Evolutionary conservation across 176 grass and related monocot species (phyloP), one percentile per base, ranked within the genome.

Genomic region (Oryza longistaminata): DNA sequence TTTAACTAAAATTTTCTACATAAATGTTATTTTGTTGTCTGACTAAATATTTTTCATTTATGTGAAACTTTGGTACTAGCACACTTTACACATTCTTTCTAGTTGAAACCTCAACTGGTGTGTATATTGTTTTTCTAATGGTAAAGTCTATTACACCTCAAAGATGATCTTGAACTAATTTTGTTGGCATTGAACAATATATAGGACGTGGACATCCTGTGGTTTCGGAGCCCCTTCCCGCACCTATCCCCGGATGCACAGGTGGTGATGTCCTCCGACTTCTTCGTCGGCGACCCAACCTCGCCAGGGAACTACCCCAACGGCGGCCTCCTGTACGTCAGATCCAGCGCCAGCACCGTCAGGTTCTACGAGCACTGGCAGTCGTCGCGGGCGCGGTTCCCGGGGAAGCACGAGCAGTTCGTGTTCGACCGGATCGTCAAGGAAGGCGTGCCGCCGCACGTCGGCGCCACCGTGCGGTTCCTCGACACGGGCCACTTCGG

Each of bases 171-270:
- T 42, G 40, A 42, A 42, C 40, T 42, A 42, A 42, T 42, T 50
- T 15, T 58, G 52, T 58, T 58, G 52, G 4, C 52, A 19, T 58
- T 58, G 17, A 58, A 58, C 46, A 14, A 31, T 31, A 27, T 27
- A 55, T 79, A 95, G 93, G 92, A 97, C 88, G 90, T 94, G n/a
- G 92, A 97, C 67, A 85, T 97, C 78, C 64, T 97, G 6, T 97
- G 92, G 95, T 90, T 97, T 73, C 87, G 92, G 31, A 37, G 73
- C 19, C 95, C 95, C 11, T 91, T 97, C 49, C 81, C 49, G 6
- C 88, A 70, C 17, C 82, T 97, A 2, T 58, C 86, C 0, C 0
- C 17, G 3, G n/a, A 6, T 9, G 88, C 88, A 11, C 78, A 94
- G 74, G 33, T 97, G 22, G 90, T 84, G 3, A 89, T 94, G 83